phyloP scores from a whole-genome alignment of 768 basidiomycete species.

The Candolleomyces efflorescens region DNA sequence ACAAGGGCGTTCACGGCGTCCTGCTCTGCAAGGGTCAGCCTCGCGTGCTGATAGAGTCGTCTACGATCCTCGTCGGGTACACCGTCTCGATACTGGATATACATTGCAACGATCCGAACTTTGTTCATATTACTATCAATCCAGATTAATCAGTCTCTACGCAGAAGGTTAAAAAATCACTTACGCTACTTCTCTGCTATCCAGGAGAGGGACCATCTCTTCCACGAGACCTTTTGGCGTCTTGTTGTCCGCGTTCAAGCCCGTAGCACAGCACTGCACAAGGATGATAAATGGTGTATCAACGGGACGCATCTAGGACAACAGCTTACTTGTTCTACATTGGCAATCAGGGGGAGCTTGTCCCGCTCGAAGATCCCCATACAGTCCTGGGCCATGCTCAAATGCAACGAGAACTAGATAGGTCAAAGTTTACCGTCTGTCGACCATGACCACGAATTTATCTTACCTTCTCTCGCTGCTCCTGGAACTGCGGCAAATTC shows the following conservation, averaged over 20 bases:
- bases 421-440: neutral
- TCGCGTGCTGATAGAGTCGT: slow-evolving; percentile 91
- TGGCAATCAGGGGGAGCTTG: slow-evolving; percentile 76
- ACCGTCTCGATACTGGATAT: slow-evolving; percentile 92
- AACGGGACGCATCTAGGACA: neutral
- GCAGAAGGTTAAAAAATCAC: slow-evolving; percentile 13
- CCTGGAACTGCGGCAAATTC: slow-evolving; percentile 89
- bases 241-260: slow-evolving; percentile 87
- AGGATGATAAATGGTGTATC: neutral
- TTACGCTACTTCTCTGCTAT: slow-evolving; percentile 80
- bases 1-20: slow-evolving; percentile 89
- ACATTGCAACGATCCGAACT: slow-evolving; percentile 93
- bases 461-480: slow-evolving; percentile 85
- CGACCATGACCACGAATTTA: neutral
- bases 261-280: slow-evolving; percentile 86
- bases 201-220: slow-evolving; percentile 97
- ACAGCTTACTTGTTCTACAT: slow-evolving; percentile 77
- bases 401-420: slow-evolving; percentile 87
- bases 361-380: slow-evolving; percentile 91
- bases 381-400: slow-evolving; percentile 97
- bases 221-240: slow-evolving; percentile 93
- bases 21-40: slow-evolving; percentile 82
- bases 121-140: slow-evolving; percentile 75
- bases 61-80: slow-evolving; percentile 98
- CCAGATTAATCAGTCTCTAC: slow-evolving; percentile 1